phyloP scores from a whole-genome alignment of 139 green algal genomes.

The Pycnococcus provasolii region DNA sequence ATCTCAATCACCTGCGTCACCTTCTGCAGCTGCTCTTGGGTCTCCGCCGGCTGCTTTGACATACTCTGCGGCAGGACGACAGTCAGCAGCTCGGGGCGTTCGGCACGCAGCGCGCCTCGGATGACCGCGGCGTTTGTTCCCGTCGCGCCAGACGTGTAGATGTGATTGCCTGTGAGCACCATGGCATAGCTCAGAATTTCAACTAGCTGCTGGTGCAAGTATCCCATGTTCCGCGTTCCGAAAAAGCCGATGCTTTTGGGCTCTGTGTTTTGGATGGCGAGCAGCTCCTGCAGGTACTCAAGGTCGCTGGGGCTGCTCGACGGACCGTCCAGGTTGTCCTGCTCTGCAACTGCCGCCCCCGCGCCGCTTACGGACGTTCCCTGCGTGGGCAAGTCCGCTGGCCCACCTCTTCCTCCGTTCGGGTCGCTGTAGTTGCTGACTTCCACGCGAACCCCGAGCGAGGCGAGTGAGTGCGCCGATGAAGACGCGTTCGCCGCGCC shows the following conservation, averaged over 20 bases:
- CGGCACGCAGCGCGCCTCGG: slow-evolving; percentile 79
- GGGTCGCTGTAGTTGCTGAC: too few species aligned
- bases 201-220: slow-evolving; percentile 93
- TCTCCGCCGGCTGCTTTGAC: slow-evolving; percentile 76
- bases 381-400: too few species aligned
- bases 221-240: slow-evolving; percentile 95
- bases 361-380: too few species aligned
- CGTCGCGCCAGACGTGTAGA: slow-evolving; percentile 88
- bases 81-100: slow-evolving; percentile 82
- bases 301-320: slow-evolving; percentile 19
- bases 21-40: slow-evolving; percentile 81
- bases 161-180: slow-evolving; percentile 90
- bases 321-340: too few species aligned
- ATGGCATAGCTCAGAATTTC: slow-evolving; percentile 96
- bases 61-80: slow-evolving; percentile 83
- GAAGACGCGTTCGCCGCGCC: too few species aligned
- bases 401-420: too few species aligned
- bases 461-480: too few species aligned
- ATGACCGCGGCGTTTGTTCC: slow-evolving; percentile 97
- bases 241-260: slow-evolving; percentile 93
- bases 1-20: slow-evolving; percentile 83
- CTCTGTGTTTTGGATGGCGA: slow-evolving; percentile 86
- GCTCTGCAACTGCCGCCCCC: too few species aligned
- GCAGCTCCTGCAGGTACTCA: slow-evolving; percentile 72
- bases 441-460: too few species aligned